Evolutionary conservation across 192 early-diverging fungal species (phyloP).

Genomic region (Coemansia sp.): DNA sequence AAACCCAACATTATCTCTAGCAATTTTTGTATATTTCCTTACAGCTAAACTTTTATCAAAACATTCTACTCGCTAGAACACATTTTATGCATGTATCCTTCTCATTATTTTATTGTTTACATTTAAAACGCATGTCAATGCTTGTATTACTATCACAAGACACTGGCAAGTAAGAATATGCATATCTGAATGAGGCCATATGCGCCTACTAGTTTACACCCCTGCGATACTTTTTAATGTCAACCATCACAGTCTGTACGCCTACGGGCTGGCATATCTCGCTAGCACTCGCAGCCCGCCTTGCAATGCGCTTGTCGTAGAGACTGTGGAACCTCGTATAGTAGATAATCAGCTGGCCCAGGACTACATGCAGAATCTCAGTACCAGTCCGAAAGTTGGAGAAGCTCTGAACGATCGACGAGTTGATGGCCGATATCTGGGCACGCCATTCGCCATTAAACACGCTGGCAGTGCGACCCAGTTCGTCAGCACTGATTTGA

Average conservation of each 20-base stretch:
- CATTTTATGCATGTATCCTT: no score
- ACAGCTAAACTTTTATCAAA: no score
- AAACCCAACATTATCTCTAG: no score
- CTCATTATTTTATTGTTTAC: no score
- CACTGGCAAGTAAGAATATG: no score
- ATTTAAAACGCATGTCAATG: no score
- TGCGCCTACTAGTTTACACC: no score
- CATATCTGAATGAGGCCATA: no score
- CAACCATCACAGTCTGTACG: constrained; percentile 92
- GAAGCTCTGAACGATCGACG: constrained; percentile 87
- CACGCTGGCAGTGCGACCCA: constrained; percentile 58
- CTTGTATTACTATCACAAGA: no score
- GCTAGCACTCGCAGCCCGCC: constrained; percentile 46
- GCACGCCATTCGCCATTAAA: constrained; percentile 84
- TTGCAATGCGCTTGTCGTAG: constrained; percentile 72
- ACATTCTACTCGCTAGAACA: no score
- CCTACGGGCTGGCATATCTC: constrained; percentile 67
- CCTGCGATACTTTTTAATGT: constrained; percentile 86
- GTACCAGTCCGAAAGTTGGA: constrained; percentile 96
- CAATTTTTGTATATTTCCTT: no score
- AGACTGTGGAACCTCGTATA: constrained; percentile 86
- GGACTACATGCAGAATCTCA: constrained; percentile 82
- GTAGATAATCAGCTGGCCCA: constrained; percentile 88
- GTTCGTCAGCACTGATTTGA: constrained; percentile 49
- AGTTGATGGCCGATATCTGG: constrained; percentile 75